These are phyloP conservation scores for Albophoma yamanashiensis DNA, from an alignment of 2,329 filamentous ascomycete genomes.

Conservation along the genomic window DNA sequence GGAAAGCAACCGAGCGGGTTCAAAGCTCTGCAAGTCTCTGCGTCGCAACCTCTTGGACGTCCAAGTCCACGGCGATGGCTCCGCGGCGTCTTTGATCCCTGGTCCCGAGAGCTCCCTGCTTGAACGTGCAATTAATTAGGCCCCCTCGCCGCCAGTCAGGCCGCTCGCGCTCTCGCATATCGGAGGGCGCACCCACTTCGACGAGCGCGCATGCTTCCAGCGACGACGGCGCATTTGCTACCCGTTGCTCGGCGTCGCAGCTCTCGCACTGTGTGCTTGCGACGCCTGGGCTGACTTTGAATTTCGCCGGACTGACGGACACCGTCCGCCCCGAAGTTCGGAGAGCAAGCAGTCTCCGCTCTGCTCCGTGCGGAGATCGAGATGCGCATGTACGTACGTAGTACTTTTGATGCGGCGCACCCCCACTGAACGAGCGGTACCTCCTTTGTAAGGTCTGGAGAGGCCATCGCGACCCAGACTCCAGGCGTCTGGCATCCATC, in stretches of 20 bases:
- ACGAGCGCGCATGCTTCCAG: no score
- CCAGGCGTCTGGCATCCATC: neutral
- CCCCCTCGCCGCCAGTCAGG: neutral
- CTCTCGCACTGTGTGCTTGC: neutral
- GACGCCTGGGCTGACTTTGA: neutral
- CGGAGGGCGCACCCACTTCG: neutral
- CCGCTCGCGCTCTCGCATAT: neutral
- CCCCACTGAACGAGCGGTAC: neutral
- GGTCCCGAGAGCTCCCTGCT: neutral
- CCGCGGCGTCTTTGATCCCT: neutral
- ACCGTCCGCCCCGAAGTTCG: neutral
- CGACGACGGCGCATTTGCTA: no score
- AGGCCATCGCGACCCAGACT: neutral
- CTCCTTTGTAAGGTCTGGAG: neutral
- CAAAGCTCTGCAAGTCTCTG: neutral
- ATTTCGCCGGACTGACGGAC: neutral
- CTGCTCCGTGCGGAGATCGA: neutral
- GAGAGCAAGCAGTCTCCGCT: neutral
- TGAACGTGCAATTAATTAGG: no score
- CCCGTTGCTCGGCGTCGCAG: neutral
- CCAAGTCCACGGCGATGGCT: neutral
- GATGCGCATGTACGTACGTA: neutral
- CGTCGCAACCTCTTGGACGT: neutral
- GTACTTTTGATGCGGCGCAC: neutral
- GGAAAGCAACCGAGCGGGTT: neutral